phyloP scores from a whole-genome alignment of 2,329 filamentous ascomycete species.

The Fusarium kyushuense region DNA sequence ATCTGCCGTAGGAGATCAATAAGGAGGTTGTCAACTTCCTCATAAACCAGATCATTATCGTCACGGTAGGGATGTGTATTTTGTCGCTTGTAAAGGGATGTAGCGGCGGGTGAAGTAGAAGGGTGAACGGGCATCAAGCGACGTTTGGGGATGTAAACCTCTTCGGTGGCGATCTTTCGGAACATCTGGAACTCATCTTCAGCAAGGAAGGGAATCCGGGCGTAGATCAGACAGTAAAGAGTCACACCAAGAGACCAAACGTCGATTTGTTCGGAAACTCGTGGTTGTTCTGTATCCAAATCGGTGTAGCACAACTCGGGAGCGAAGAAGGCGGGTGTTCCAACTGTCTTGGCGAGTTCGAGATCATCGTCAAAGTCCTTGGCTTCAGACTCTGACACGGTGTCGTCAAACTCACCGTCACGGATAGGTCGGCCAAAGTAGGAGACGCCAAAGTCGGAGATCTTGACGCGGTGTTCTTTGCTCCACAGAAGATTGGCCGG shows the following conservation, averaged over 20 bases:
- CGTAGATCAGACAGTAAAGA: constrained; percentile 93
- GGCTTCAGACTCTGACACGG: constrained; percentile 81
- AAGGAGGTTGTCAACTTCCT: constrained; percentile 84
- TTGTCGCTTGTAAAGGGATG: constrained; percentile 67
- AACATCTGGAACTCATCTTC: constrained; percentile 95
- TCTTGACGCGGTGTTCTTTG: constrained; percentile 88
- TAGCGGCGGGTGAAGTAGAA: constrained; percentile 66
- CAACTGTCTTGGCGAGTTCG: constrained; percentile 97
- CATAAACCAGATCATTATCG: constrained; percentile 84
- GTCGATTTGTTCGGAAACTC: constrained; percentile 92
- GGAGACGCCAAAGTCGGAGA: constrained; percentile 98
- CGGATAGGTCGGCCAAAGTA: constrained; percentile 92
- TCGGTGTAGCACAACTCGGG: constrained; percentile 96
- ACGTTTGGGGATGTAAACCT: constrained; percentile 87
- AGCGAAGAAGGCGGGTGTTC: constrained; percentile 96
- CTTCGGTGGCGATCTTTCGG: constrained; percentile 88
- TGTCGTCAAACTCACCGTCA: constrained; percentile 83
- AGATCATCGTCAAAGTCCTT: constrained; percentile 91
- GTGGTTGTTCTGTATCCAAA: constrained; percentile 74
- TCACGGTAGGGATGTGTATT: constrained; percentile 77
- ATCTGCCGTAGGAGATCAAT: constrained; percentile 82
- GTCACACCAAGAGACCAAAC: constrained; percentile 98
- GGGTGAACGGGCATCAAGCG: constrained; percentile 82
- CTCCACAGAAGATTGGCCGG: constrained; percentile 93
- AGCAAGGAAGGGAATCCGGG: constrained; percentile 91